Evolutionary conservation across 2,329 filamentous ascomycete genomes (phyloP), one percentile per base, ranked within the genome.

Genomic region (Exophiala phaeomuriformis): DNA sequence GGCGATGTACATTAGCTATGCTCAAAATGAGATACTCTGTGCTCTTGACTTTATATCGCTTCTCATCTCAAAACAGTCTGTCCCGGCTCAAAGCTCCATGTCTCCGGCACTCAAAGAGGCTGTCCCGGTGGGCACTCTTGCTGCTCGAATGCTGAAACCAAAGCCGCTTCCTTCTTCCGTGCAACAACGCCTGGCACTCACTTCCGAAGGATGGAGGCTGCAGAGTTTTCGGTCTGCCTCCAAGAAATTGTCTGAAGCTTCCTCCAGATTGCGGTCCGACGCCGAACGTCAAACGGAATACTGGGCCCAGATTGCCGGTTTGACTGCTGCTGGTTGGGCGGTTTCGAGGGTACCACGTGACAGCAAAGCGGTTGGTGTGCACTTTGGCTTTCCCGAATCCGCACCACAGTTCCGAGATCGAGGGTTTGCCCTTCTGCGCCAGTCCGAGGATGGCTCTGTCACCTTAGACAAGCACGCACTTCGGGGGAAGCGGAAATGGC

Each of bases 251-350:
- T 72, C 89, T 9, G 78, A 82, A 6, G 85, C 90, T 3, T 85
- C 87, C 0, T 76, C 78, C 29, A 79, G 88, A 39, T 72, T 98
- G 8, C 81, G 88, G 62, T 80, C 79, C 7, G 90, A 95, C 67
- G 85, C 94, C 33, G 77, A 80, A 6, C 81, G 82, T 31, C 93
- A 98, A 72, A 84, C 84, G 1, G 84, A 79, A 63, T 98, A 95
- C 69, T 98, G 93, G 93, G 80, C 86, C 51, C 85, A 95, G 63
- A 80, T 97, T 2, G 73, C 95, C 44, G 81, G 83, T 6, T 83
- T 97, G 42, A 89, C 85, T 60, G 81, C 89, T 61, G 84, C 83
- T 51, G 90, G 90, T 3, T 98, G 93, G 91, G 84, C 86, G 19
- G 75, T 97, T 12, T 91, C 85, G 61, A 80, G 86, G 46, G 74